phyloP scores from a whole-genome alignment of 371 early-diverging fungal species.

The Mortierella sp. region DNA sequence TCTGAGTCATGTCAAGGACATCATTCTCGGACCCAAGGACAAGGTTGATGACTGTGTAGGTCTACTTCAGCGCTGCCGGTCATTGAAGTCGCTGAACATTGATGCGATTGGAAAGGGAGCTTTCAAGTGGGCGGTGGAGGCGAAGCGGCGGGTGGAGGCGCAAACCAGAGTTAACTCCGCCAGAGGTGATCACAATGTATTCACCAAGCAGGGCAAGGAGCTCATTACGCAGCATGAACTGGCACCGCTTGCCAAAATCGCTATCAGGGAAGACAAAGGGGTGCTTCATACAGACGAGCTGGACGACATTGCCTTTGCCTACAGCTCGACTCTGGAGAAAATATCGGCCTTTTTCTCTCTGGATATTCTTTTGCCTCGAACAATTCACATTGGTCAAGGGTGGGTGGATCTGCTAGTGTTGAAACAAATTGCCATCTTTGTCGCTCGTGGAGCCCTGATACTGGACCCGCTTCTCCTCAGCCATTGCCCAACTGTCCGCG shows the following conservation, averaged over 20 bases:
- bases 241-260: background rate
- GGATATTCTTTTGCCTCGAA: background rate
- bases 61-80: no score
- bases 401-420: background rate
- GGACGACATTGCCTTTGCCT: background rate
- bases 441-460: background rate
- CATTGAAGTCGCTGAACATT: no score
- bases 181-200: background rate
- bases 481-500: background rate
- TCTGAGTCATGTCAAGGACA: no score
- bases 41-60: no score
- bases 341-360: background rate
- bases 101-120: no score
- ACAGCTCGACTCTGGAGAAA: background rate
- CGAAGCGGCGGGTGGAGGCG: background rate
- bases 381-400: background rate
- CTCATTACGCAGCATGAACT: background rate
- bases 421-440: background rate
- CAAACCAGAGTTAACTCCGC: background rate
- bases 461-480: background rate
- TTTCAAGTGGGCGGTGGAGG: no score
- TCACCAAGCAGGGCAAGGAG: background rate
- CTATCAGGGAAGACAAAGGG: background rate
- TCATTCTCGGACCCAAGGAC: no score
- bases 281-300: background rate